Evolutionary conservation across 257 asterid species (phyloP).

Genomic region (Scutellaria barbata): DNA sequence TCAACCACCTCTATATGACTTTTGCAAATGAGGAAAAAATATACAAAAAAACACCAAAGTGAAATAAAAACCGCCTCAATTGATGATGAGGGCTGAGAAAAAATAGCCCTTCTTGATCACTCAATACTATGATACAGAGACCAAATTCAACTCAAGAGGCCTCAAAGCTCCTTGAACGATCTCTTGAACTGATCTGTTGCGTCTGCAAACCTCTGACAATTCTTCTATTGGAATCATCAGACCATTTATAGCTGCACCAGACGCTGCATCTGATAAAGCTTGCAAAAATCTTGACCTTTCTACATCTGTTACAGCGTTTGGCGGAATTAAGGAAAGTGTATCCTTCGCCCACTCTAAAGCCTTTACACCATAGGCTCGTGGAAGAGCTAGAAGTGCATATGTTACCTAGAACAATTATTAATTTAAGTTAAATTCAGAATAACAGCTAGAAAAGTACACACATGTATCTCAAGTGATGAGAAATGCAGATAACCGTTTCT

Average conservation of each 20-base stretch:
- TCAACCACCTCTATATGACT: conserved; percentile 44
- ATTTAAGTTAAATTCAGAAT: conserved; percentile 27
- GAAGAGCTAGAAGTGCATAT: conserved; percentile 73
- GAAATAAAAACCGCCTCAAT: conserved; percentile 46
- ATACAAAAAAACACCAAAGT: conserved; percentile 40
- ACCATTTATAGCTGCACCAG: conserved; percentile 60
- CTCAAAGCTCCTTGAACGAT: conserved; percentile 94
- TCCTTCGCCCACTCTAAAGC: conserved; percentile 88
- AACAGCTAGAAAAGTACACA: conserved; percentile 13
- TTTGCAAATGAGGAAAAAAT: conserved; percentile 40
- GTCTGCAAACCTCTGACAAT: conserved; percentile 88
- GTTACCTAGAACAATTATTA: conserved; percentile 57
- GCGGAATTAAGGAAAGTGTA: conserved; percentile 75
- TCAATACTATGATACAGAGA: conserved; percentile 62
- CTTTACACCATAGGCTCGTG: conserved; percentile 73
- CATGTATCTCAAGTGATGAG: conserved; percentile 9
- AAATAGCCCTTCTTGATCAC: conserved; percentile 62
- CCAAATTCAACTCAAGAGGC: conserved; percentile 80
- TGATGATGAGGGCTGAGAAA: conserved; percentile 58
- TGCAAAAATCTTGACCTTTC: conserved; percentile 81
- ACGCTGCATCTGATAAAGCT: conserved; percentile 73
- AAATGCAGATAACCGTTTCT: conserved; percentile 65
- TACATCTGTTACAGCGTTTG: conserved; percentile 77
- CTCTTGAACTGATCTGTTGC: conserved; percentile 96
- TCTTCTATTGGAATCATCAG: conserved; percentile 84